phyloP scores from a whole-genome alignment of 495 filamentous ascomycete species.

The Neurospora sublineolata region DNA sequence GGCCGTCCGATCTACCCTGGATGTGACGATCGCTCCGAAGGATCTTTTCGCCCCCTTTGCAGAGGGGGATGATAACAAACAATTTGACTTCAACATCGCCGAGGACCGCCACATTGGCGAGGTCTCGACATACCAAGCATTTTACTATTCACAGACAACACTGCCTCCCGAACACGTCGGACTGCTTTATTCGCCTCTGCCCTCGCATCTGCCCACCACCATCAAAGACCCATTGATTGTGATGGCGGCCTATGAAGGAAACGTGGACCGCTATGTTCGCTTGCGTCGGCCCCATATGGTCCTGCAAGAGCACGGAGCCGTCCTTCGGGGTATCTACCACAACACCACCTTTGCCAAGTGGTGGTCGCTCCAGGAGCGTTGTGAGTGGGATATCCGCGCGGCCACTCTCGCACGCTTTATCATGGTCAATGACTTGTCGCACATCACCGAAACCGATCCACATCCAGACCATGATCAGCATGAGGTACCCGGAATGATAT shows the following conservation, averaged over 20 bases:
- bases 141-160: neutral
- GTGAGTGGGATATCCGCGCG: neutral
- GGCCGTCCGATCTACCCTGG: constrained; percentile 1
- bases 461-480: neutral
- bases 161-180: neutral
- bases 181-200: constrained; percentile 5
- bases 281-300: constrained; percentile 2
- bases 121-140: neutral
- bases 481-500: neutral
- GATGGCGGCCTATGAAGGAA: constrained; percentile 10
- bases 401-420: neutral
- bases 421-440: neutral
- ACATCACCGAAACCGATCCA: neutral
- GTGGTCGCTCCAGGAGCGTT: neutral
- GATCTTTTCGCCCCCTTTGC: too few relatives aligned
- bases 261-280: constrained; percentile 10
- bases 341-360: constrained; percentile 7
- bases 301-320: neutral
- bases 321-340: constrained; percentile 8
- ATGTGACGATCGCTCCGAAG: neutral
- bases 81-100: constrained; percentile 5
- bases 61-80: too few relatives aligned
- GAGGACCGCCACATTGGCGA: constrained; percentile 5
- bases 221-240: constrained; percentile 11
- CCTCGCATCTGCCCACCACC: constrained; percentile 5